phyloP scores from a whole-genome alignment of 208 protist genomes.

The Trypanosoma scelopori region DNA sequence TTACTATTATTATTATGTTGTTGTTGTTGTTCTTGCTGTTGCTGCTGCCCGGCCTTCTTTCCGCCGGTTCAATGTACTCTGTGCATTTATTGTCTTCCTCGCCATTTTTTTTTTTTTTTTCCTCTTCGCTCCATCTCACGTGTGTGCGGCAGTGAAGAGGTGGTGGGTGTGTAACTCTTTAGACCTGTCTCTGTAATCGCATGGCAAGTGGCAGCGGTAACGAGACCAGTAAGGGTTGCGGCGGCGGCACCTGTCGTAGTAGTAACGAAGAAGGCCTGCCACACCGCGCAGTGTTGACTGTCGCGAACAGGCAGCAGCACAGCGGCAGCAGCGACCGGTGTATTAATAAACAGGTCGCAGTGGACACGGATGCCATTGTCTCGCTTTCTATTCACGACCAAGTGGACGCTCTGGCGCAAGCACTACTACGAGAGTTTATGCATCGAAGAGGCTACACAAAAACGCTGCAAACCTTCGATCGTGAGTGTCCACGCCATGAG shows the following conservation, averaged over 20 bases:
- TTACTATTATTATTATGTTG: too few relatives aligned
- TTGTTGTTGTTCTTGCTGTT: too few relatives aligned
- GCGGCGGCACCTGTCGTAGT: too few relatives aligned
- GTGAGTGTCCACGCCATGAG: conserved; percentile 65
- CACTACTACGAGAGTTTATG: conserved; percentile 88
- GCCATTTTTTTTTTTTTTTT: conserved; percentile 3
- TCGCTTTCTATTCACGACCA: conserved; percentile 48
- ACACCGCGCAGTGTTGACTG: neutral
- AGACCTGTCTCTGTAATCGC: too few relatives aligned
- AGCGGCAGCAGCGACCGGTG: neutral
- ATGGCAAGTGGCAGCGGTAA: too few relatives aligned
- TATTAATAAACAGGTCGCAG: neutral
- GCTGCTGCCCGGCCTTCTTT: neutral
- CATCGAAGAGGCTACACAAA: conserved; percentile 65
- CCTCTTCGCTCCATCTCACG: neutral
- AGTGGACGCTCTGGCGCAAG: conserved; percentile 71
- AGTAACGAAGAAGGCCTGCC: too few relatives aligned
- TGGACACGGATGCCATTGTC: conserved; percentile 28
- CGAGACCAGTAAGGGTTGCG: too few relatives aligned
- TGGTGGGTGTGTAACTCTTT: too few relatives aligned
- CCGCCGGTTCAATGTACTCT: too few relatives aligned
- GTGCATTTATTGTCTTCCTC: too few relatives aligned
- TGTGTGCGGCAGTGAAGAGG: too few relatives aligned
- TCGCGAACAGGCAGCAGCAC: conserved; percentile 9
- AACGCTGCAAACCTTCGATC: conserved; percentile 71